These are phyloP conservation scores for Plectranthus barbatus DNA, from an alignment of 257 asterid species.

Conservation along the genomic window DNA sequence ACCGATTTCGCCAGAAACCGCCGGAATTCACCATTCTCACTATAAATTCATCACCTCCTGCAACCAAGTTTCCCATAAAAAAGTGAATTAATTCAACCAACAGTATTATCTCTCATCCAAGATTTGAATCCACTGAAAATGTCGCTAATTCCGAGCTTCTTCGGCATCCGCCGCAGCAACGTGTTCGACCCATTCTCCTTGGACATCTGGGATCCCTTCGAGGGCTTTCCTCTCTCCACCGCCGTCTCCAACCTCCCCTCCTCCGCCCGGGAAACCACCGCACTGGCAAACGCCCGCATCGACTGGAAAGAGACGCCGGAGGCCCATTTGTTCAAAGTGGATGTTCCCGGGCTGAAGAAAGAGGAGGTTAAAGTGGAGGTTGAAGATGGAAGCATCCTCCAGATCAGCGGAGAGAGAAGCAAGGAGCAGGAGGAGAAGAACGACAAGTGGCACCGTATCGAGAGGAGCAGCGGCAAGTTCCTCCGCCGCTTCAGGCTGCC, in stretches of 20 bases:
- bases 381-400: conserved; percentile 10
- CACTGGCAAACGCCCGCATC: conserved; percentile 20
- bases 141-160: not conserved
- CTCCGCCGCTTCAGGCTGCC: too few species aligned
- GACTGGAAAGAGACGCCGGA: conserved; percentile 21
- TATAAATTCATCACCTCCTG: too few species aligned
- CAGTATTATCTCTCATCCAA: too few species aligned
- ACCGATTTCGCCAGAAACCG: too few species aligned
- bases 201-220: not conserved
- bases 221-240: not conserved
- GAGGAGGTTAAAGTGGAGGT: conserved; percentile 16
- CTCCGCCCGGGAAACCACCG: conserved; percentile 6
- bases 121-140: too few species aligned
- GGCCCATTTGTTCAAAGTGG: conserved; percentile 3
- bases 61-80: too few species aligned
- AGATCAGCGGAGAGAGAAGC: too few species aligned
- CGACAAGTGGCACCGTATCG: too few species aligned
- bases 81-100: too few species aligned
- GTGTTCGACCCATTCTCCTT: not conserved
- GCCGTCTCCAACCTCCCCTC: not conserved
- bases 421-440: too few species aligned
- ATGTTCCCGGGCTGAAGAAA: conserved; percentile 2
- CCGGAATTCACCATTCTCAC: too few species aligned
- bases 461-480: too few species aligned
- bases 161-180: not conserved